Conservation (phyloP, 495 filamentous ascomycete species). For the Pseudoneurospora amorphoporcata region DNA sequence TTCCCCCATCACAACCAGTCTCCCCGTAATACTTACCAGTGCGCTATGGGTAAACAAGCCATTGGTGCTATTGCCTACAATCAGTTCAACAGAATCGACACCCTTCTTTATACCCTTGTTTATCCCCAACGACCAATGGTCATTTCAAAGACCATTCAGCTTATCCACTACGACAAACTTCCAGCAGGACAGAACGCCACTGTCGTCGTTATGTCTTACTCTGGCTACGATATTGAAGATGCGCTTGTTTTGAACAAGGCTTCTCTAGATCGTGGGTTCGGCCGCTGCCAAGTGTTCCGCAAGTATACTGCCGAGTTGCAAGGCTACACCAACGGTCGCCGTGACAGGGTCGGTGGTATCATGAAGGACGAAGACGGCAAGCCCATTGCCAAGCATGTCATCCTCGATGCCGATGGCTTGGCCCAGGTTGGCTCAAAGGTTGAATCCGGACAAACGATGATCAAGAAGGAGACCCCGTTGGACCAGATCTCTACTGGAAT, state of each 20-base stretch:
- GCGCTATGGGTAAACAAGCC: conserved; percentile 99
- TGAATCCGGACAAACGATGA: conserved; percentile 63
- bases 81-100: conserved; percentile 92
- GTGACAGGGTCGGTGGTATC: conserved; percentile 59
- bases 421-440: conserved; percentile 73
- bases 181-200: conserved; percentile 94
- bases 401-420: conserved; percentile 70
- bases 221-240: conserved; percentile 98
- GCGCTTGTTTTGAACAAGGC: conserved; percentile 94
- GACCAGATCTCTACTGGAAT: conserved; percentile 56
- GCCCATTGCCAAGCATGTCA: conserved; percentile 59
- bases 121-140: conserved; percentile 98
- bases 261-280: conserved; percentile 86
- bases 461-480: conserved; percentile 75
- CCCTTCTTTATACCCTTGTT: conserved; percentile 88
- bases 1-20: conserved; percentile 99
- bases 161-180: conserved; percentile 94
- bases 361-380: conserved; percentile 42
- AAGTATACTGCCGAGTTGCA: conserved; percentile 70
- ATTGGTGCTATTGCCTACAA: conserved; percentile 97
- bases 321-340: conserved; percentile 69
- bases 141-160: conserved; percentile 89
- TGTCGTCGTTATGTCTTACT: conserved; percentile 98
- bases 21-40: conserved; percentile 97
- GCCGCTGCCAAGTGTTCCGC: conserved; percentile 89